Evolutionary conservation across 2,329 filamentous ascomycete genomes (phyloP), one percentile per base, ranked within the genome.

Genomic region (Ascochyta viciae-villosae): DNA sequence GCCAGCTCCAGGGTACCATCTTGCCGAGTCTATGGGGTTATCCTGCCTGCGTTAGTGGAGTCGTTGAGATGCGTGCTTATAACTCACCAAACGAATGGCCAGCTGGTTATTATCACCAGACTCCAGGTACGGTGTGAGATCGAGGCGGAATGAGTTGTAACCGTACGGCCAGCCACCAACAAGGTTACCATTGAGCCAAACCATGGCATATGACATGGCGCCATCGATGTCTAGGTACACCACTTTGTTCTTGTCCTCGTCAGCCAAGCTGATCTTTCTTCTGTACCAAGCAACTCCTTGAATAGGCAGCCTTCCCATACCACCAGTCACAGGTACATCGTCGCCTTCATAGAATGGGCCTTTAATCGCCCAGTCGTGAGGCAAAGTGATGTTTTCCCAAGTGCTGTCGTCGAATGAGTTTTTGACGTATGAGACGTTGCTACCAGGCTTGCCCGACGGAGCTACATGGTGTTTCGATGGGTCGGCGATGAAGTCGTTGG

Each of bases 1-100:
- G 0, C 81, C 82, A 6, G 71, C 81, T 15, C 82, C 81, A 6
- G 82, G 81, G 60, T 83, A 84, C 80, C 80, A 84, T 8, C 82
- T 76, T 2, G 81, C 80, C 2, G 75, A 79, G 16, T 80, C 73
- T 1, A 76, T 23, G 0, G 77, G 72, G 56, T 83, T 82, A 40
- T 84, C 81, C 40, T 42, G 40, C n/a, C 9, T 4, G n/a, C n/a
- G 9, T 42, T 31, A 42, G 40, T 23, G 12, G 26, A 31, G 37
- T 24, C 12, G 19, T 12, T 31, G 29, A 5, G 12, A 15, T 23
- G 3, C 12, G 13, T 6, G n/a, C 8, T 16, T 13, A 10, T 27
- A 19, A 42, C 24, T 29, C 12, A 42, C 40, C 6, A 83, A 59
- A 1, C 82, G 77, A 33, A 84, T 80, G 1, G 81, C 81, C 0